Base-by-base conservation (phyloP, 1,284 basidiomycete genomes). In the Sporisorium exsertum region DNA sequence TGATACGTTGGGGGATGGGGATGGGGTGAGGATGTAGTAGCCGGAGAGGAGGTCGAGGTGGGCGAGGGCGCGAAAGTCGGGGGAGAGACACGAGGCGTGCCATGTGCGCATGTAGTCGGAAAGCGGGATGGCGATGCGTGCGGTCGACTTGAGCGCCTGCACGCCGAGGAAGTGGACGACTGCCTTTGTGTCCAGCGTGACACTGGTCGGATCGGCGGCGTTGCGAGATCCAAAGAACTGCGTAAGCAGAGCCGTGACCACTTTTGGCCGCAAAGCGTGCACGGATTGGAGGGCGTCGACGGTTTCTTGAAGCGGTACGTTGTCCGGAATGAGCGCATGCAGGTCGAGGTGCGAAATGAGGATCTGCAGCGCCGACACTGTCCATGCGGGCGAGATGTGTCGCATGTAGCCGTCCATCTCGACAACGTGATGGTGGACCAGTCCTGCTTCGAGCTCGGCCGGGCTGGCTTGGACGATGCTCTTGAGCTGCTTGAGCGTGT, bases 401-500 rank as follows among this genome's bases (percentile, higher is more conserved):
- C 83, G 77, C 43, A 78, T 58, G 50, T 64, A 71, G 10, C 77
- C 81, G 49, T 81, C 80, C 32, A 84, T 64, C 52, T 77, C 65
- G 26, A 84, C 56, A 16, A 84, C 64, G 16, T 80, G 77, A 20
- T 76, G 62, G 8, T 64, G 54, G 10, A 67, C 49, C 20, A 81
- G 57, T 5, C 80, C 83, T 12, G 64, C 37, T 10, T 61, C 56
- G 20, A 84, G 66, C 54, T 84, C 83, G 1, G 32, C 55, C 2
- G 79, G 77, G 42, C 78, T 81, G 0, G 83, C 81, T 49, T 84
- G 83, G 15, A 84, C 80, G 29, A 84, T 72, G 40, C 74, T 78
- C 35, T 71, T 65, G 18, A 84, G 64, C 61, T 84, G 77, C 35
- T 64, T 65, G 43, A 72, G 68, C n/a, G 77, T 83, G 60, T 84